These are phyloP conservation scores for Fusarium longipes DNA, from an alignment of 2,329 filamentous ascomycete genomes.

Conservation along the genomic window DNA sequence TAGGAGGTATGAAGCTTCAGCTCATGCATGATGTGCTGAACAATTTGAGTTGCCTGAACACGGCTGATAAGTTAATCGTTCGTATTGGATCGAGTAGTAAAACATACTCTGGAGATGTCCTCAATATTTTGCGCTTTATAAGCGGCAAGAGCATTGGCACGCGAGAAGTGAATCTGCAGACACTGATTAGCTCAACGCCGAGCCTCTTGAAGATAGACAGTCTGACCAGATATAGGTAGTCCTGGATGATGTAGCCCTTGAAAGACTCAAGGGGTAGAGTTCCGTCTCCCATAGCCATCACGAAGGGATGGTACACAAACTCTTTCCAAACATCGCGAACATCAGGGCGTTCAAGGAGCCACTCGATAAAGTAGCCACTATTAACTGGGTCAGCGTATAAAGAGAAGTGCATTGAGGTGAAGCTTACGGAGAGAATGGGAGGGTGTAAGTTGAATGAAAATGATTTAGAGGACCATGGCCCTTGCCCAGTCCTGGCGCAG, in stretches of 20 bases:
- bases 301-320: slow-evolving; percentile 86
- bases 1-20: slow-evolving; percentile 85
- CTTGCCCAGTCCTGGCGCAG: slow-evolving; percentile 70
- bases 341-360: slow-evolving; percentile 79
- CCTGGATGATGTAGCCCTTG: slow-evolving; percentile 89
- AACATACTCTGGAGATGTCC: slow-evolving; percentile 75
- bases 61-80: background rate
- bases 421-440: slow-evolving; percentile 74
- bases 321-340: slow-evolving; percentile 79
- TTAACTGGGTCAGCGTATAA: background rate
- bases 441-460: slow-evolving; percentile 75
- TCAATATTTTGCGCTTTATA: slow-evolving; percentile 84
- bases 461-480: slow-evolving; percentile 82
- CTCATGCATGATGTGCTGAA: slow-evolving; percentile 81
- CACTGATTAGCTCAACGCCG: background rate
- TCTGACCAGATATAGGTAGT: slow-evolving; percentile 86
- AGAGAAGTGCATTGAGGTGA: fast-evolving
- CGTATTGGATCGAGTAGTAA: fast-evolving
- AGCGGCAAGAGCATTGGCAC: slow-evolving; percentile 84
- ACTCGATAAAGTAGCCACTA: slow-evolving; percentile 84
- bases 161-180: slow-evolving; percentile 80
- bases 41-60: slow-evolving; percentile 64
- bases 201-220: fast-evolving
- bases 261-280: slow-evolving; percentile 80
- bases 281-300: slow-evolving; percentile 79